A percentile compares a stretch with the other conserved stretches of the same genome.
Conservation (phyloP, 2,329 filamentous ascomycete genomes). For the Hawksworthiomyces lignivorus region DNA sequence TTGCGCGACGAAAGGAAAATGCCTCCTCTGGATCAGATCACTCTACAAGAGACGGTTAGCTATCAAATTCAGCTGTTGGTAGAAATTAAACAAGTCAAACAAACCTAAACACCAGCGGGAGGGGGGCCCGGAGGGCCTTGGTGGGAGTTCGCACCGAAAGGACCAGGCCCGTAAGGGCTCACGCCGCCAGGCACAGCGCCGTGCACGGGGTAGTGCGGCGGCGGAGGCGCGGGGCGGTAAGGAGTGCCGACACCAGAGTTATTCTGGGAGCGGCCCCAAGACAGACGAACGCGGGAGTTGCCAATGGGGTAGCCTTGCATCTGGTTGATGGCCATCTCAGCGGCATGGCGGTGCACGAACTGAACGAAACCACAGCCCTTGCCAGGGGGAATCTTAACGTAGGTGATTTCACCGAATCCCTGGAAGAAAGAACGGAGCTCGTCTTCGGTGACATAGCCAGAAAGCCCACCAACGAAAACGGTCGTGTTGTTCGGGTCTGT, state of each 20-base stretch:
- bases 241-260: slow-evolving; percentile 97
- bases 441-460: slow-evolving; percentile 96
- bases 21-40: slow-evolving; percentile 2
- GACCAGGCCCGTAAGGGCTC: slow-evolving; percentile 37
- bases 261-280: slow-evolving; percentile 97
- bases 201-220: slow-evolving; percentile 42
- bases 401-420: slow-evolving; percentile 98
- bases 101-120: slow-evolving; percentile 17
- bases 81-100: not conserved
- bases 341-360: slow-evolving; percentile 96
- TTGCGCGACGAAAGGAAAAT: slow-evolving; percentile 17
- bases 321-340: slow-evolving; percentile 99
- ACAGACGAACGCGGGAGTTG: slow-evolving; percentile 94
- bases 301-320: slow-evolving; percentile 99
- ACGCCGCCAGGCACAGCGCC: slow-evolving; percentile 25
- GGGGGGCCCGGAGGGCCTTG: slow-evolving; percentile 30
- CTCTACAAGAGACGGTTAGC: slow-evolving; percentile 1
- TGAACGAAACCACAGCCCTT: slow-evolving; percentile 99
- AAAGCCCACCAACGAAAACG: slow-evolving; percentile 94
- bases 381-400: slow-evolving; percentile 98
- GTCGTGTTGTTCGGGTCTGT: slow-evolving; percentile 99
- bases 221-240: slow-evolving; percentile 81
- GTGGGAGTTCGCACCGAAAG: slow-evolving; percentile 38
- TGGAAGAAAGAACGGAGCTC: slow-evolving; percentile 99
- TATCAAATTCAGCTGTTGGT: too few species aligned